These are phyloP conservation scores for Pichia phayaonensis DNA, from an alignment of 805 yeast species.

Conservation along the genomic window DNA sequence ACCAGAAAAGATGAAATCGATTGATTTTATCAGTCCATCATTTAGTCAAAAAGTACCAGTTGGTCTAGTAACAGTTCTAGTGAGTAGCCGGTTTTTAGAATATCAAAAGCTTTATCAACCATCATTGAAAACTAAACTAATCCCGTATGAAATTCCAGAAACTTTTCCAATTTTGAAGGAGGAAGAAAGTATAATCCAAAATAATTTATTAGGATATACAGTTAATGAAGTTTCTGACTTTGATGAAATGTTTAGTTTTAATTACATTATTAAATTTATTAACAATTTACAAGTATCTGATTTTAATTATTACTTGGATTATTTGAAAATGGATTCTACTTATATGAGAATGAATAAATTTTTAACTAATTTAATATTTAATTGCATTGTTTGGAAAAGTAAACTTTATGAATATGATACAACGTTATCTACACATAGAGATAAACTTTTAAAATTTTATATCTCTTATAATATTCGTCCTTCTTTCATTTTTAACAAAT, in stretches of 20 bases:
- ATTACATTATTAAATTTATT: slow-evolving; percentile 1
- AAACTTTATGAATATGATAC: not conserved
- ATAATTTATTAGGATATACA: not conserved
- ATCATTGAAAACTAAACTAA: not conserved
- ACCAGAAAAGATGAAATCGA: not conserved
- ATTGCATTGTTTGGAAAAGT: not conserved
- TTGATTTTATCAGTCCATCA: not conserved
- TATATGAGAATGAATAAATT: not conserved
- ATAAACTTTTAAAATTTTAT: slow-evolving; percentile 3
- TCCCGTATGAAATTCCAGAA: slow-evolving; percentile 1
- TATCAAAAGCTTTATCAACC: not conserved
- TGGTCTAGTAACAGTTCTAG: not conserved
- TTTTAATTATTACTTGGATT: slow-evolving; percentile 2
- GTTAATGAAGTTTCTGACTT: not conserved
- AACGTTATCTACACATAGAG: not conserved
- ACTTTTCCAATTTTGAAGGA: not conserved
- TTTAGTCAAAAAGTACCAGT: not conserved
- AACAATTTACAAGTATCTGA: not conserved
- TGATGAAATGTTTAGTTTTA: slow-evolving; percentile 7
- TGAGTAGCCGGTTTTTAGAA: slow-evolving; percentile 1
- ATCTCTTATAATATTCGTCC: not conserved
- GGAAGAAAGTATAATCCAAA: not conserved
- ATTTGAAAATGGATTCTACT: not conserved
- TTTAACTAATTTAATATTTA: not conserved
- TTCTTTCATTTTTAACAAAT: not conserved